Conservation (phyloP, 768 basidiomycete species). For the Leccinellum luteum region DNA sequence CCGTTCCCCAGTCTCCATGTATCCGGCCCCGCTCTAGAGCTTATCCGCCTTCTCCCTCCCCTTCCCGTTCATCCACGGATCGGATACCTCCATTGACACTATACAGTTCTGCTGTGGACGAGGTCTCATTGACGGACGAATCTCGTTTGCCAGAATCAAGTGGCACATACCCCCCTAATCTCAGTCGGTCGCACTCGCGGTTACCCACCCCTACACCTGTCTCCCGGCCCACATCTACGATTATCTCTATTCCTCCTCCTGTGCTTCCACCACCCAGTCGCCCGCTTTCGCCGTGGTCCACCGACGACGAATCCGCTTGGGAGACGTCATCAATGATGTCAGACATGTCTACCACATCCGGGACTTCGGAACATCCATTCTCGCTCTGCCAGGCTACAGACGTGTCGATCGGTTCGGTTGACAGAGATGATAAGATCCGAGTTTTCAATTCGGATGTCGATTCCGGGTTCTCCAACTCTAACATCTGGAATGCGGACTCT, state of each 20-base stretch:
- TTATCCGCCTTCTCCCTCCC: conserved; percentile 56
- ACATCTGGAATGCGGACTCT: conserved; percentile 31
- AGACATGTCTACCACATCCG: conserved; percentile 57
- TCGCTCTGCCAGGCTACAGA: conserved; percentile 28
- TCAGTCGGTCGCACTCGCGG: conserved; percentile 26
- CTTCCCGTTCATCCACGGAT: conserved; percentile 39
- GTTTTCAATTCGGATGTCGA: conserved; percentile 20
- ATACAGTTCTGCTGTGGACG: conserved; percentile 17
- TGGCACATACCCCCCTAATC: neutral
- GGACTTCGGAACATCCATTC: conserved; percentile 31
- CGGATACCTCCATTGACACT: conserved; percentile 33
- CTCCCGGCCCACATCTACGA: conserved; percentile 22
- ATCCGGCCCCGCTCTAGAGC: conserved; percentile 42
- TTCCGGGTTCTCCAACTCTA: neutral
- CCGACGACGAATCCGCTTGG: conserved; percentile 77
- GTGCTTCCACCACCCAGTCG: conserved; percentile 14
- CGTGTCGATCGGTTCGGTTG: conserved; percentile 16
- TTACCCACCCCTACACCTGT: conserved; percentile 41
- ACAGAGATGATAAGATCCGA: conserved; percentile 14
- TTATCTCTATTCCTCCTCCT: conserved; percentile 12
- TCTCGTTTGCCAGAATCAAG: conserved; percentile 1
- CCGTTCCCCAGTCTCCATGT: conserved; percentile 39
- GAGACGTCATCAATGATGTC: conserved; percentile 67
- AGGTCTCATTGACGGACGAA: neutral
- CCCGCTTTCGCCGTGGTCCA: conserved; percentile 62